Evolutionary conservation across 2,329 filamentous ascomycete genomes (phyloP).

Genomic region (Clarireedia hainanense): DNA sequence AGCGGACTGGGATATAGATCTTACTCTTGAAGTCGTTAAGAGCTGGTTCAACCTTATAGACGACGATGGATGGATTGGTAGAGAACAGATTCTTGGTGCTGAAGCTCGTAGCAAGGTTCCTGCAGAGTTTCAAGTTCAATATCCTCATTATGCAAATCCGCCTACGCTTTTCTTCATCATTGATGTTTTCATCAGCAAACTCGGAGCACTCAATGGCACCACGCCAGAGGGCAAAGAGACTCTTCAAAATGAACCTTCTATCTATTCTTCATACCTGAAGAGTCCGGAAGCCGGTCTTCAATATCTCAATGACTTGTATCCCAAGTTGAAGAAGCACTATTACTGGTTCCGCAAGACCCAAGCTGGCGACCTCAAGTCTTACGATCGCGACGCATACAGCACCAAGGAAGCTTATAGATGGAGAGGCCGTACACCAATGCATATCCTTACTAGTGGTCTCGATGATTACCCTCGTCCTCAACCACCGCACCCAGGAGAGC

Average conservation of each 20-base stretch:
- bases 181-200: slow-evolving; percentile 73
- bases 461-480: slow-evolving; percentile 94
- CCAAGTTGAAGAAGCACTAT: slow-evolving; percentile 80
- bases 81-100: slow-evolving; percentile 86
- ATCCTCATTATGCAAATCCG: slow-evolving; percentile 95
- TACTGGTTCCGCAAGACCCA: slow-evolving; percentile 95
- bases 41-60: slow-evolving; percentile 98
- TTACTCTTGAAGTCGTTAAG: slow-evolving; percentile 78
- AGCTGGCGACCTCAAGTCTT: slow-evolving; percentile 79
- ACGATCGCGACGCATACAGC: slow-evolving; percentile 83
- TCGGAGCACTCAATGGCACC: slow-evolving; percentile 48
- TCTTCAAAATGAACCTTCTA: slow-evolving; percentile 35
- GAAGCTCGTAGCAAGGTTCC: slow-evolving; percentile 96
- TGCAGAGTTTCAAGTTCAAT: slow-evolving; percentile 85
- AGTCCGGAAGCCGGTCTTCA: slow-evolving; percentile 59
- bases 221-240: slow-evolving; percentile 36
- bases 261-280: slow-evolving; percentile 58
- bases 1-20: slow-evolving; percentile 87
- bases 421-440: slow-evolving; percentile 79
- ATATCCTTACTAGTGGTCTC: slow-evolving; percentile 86
- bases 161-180: slow-evolving; percentile 89
- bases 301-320: slow-evolving; percentile 73
- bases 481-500: slow-evolving; percentile 89
- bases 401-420: slow-evolving; percentile 91
- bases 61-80: slow-evolving; percentile 92